phyloP scores from a whole-genome alignment of 208 protist genomes.

The Jaenimonas drosophilae region DNA sequence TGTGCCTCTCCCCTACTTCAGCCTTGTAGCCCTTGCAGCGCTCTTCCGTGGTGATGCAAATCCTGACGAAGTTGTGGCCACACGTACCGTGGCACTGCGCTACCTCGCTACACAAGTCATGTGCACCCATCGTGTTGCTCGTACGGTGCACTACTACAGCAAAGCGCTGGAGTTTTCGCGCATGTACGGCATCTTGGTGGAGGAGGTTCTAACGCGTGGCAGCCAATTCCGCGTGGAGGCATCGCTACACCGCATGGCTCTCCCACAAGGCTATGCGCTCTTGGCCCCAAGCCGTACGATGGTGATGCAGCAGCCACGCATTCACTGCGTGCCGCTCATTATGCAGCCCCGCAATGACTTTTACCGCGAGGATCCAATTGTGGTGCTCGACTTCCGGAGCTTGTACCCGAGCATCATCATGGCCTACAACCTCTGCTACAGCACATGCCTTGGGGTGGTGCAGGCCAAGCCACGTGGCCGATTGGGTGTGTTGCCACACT shows the following conservation, averaged over 20 bases:
- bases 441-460: slow-evolving; percentile 66
- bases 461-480: slow-evolving; percentile 23
- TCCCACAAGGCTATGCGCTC: slow-evolving; percentile 54
- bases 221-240: slow-evolving; percentile 85
- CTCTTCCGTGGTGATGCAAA: slow-evolving; percentile 18
- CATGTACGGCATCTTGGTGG: slow-evolving; percentile 73
- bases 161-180: slow-evolving; percentile 46
- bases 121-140: slow-evolving; percentile 39
- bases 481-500: slow-evolving; percentile 57
- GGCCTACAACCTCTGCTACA: slow-evolving; percentile 99
- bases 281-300: slow-evolving; percentile 42
- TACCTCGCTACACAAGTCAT: slow-evolving; percentile 36
- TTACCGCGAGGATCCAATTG: slow-evolving; percentile 86
- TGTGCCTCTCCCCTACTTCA: slow-evolving; percentile 48
- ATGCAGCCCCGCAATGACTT: slow-evolving; percentile 62
- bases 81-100: slow-evolving; percentile 28
- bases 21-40: slow-evolving; percentile 28
- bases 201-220: slow-evolving; percentile 66
- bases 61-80: background rate
- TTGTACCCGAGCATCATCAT: slow-evolving; percentile 99
- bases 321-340: slow-evolving; percentile 72
- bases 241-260: slow-evolving; percentile 58
- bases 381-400: slow-evolving; percentile 99
- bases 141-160: slow-evolving; percentile 48
- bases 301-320: slow-evolving; percentile 57